Evolutionary conservation across 129 eudicot species (phyloP), one percentile per base, ranked within the genome.

Genomic region (Lonicera japonica): DNA sequence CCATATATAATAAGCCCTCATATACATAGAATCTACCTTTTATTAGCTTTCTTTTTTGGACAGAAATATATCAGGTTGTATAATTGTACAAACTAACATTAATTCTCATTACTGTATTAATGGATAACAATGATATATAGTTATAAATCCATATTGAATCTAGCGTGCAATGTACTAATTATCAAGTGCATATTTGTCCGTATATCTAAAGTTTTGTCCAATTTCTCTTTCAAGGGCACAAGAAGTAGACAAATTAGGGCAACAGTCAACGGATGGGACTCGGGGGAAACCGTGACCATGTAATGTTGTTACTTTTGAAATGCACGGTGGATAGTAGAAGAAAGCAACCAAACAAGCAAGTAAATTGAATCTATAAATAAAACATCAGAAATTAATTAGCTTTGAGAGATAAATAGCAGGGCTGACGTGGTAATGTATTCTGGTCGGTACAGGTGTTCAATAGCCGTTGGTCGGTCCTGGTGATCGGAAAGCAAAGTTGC

Each of bases 321-420:
- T 61, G 58, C 65, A 43, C 67, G 79, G 79, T 54, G 64, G 69
- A 25, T 25, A 67, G 57, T 25, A 46, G 62, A 61, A 61, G 79
- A 71, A 63, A 61, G 67, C 78, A 61, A 62, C 69, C 36, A 48
- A 39, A 61, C 65, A 67, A 51, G 64, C 65, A 67, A 51, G 64
- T 58, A 15, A 51, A 16, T 1, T 22, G 62, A 18, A 52, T 52
- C 11, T 52, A 17, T 52, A 1, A 15, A 21, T 39, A 17, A 60
- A 59, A 20, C 5, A 61, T 63, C 36, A 29, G 36, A 29, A 29
- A 29, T 29, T 18, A 29, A 29, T 29, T 18, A 15, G 16, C 17
- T 14, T 25, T 25, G 45, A 16, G 16, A 20, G 43, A n/a, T 36
- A 64, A 56, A 47, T 21, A 22, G 12, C 34, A 63, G n/a, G 24